phyloP scores from a whole-genome alignment of 2,329 filamentous ascomycete genomes.

The Huntiella bhutanensis region DNA sequence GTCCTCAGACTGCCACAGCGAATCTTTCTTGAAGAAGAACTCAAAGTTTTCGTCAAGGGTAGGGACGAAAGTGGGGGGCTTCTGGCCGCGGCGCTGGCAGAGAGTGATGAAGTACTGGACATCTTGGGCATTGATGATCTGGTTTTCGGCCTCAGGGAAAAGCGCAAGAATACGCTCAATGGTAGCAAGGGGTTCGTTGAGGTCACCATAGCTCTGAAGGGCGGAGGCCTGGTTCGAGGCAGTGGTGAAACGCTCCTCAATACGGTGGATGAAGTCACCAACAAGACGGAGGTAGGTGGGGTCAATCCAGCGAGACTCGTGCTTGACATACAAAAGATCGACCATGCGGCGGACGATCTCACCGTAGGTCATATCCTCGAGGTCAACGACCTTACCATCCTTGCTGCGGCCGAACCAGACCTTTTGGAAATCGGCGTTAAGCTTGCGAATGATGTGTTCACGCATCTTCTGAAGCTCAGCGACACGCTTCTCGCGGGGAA shows the following conservation, averaged over 20 bases:
- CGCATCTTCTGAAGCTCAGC: constrained; percentile 75
- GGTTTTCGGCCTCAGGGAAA: constrained; percentile 71
- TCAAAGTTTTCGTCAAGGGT: constrained; percentile 94
- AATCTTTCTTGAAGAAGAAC: constrained; percentile 99
- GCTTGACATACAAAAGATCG: constrained; percentile 78
- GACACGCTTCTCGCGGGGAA: constrained; percentile 87
- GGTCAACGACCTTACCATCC: constrained; percentile 59
- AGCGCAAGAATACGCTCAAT: constrained; percentile 61
- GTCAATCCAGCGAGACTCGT: constrained; percentile 84
- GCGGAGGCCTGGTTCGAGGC: constrained; percentile 52
- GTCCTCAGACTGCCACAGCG: constrained; percentile 96
- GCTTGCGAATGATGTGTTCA: constrained; percentile 82
- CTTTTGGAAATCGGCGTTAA: constrained; percentile 93
- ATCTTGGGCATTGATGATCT: constrained; percentile 96
- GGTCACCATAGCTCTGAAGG: constrained; percentile 76
- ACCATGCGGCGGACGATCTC: constrained; percentile 77
- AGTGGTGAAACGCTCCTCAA: constrained; percentile 90
- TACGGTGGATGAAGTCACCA: constrained; percentile 86
- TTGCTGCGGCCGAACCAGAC: constrained; percentile 88
- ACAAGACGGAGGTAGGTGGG: constrained; percentile 64
- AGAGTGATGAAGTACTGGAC: constrained; percentile 91
- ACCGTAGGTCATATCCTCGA: constrained; percentile 90
- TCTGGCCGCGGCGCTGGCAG: constrained; percentile 80
- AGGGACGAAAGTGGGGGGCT: constrained; percentile 91
- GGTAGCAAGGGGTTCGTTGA: constrained; percentile 61